Base-by-base conservation (phyloP, 1,284 basidiomycete species). In the Sporisorium sorghi region DNA sequence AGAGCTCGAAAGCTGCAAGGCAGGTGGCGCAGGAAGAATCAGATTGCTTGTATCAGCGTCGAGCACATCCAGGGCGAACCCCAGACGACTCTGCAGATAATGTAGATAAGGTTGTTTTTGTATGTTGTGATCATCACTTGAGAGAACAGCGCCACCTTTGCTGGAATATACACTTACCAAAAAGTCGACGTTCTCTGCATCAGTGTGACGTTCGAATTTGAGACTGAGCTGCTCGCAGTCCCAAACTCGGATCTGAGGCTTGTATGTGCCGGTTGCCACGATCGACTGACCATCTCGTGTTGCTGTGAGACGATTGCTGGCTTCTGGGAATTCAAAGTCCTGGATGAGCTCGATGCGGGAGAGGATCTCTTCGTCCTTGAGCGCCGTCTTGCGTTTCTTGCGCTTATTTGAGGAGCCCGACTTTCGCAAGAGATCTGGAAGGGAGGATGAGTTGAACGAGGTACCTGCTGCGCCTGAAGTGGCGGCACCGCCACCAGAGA, bases 241-340 rank as follows among this genome's bases (percentile, higher is more conserved):
- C 91, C 93, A 99, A 3, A 96, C 93, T 68, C 93, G 89, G 85
- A 99, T 94, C 85, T 97, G 93, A 1, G 97, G 97, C 86, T 99
- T 99, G 87, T 99, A 99, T 2, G 93, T 94, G 21, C 97, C 97
- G 10, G 96, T 99, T 0, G 93, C 96, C 62, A 99, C 89, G 14
- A 91, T 91, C 88, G 95, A 91, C 76, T 92, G 90, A 3, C 97
- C 96, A 85, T 99, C 96, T 39, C 90, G 87, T 2, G 95, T 98
- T 7, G 92, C 92, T 85, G 90, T 93, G 80, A 99, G 89, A 80
- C 90, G 90, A 85, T 94, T 96, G 82, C 93, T 94, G 12, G 95
- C 94, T 84, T 97, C 94, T 10, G 97, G 95, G 76, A 99, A 99
- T 80, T 95, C 93, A 84, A 99, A 97, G 73, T 96, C 92, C 97